Evolutionary conservation across 106 monocot genomes (phyloP).

Genomic region (Narthecium ossifragum): DNA sequence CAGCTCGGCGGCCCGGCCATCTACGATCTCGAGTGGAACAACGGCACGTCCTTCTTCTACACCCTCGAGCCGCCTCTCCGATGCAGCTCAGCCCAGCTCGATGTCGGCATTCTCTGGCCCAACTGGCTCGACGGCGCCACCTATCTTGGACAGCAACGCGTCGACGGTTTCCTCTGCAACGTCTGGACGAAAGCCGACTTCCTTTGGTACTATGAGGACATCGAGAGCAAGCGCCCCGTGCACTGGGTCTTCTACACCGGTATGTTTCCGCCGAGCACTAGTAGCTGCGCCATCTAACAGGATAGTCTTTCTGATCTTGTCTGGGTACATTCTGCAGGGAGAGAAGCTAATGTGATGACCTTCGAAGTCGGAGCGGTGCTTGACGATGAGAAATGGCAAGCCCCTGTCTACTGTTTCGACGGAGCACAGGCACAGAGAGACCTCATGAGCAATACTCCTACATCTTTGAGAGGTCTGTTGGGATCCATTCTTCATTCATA

Average conservation of each 20-base stretch:
- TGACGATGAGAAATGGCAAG: conserved; percentile 74
- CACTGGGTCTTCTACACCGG: conserved; percentile 87
- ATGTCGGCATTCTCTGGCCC: conserved; percentile 67
- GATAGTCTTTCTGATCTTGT: background rate
- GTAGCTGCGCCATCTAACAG: too few relatives aligned
- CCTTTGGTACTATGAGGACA: conserved; percentile 83
- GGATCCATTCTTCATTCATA: too few relatives aligned
- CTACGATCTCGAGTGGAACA: conserved; percentile 83
- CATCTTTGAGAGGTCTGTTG: too few relatives aligned
- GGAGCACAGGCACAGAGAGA: too few relatives aligned
- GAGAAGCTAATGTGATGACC: conserved; percentile 67
- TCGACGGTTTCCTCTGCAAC: conserved; percentile 71
- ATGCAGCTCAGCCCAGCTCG: conserved; percentile 44
- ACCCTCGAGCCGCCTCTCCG: conserved; percentile 20
- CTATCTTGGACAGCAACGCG: conserved; percentile 46
- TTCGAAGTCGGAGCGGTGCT: conserved; percentile 75
- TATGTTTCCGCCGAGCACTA: too few relatives aligned
- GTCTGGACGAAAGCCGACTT: conserved; percentile 81
- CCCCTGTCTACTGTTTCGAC: conserved; percentile 67
- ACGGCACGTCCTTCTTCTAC: conserved; percentile 86
- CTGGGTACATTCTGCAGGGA: conserved; percentile 30
- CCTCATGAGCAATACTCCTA: too few relatives aligned
- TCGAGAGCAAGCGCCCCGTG: conserved; percentile 59
- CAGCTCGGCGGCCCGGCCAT: conserved; percentile 42
- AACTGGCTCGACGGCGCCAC: conserved; percentile 70